A percentile compares a stretch with the other conserved stretches of the same genome.
phyloP scores from a whole-genome alignment of 345 rosid species.

The Camelina sativa region DNA sequence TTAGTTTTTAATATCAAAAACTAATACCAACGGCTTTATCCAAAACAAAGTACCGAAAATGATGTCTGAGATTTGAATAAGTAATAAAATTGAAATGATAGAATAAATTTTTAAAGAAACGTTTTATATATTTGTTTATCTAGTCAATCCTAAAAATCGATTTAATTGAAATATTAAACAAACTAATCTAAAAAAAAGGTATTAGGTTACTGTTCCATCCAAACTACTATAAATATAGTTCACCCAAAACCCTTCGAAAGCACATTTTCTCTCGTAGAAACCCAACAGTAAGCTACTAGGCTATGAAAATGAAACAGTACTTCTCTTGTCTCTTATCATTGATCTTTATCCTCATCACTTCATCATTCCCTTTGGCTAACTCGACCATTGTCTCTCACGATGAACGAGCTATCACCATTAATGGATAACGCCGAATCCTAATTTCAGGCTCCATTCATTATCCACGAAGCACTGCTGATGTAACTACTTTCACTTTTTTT shows the following conservation, averaged over 20 bases:
- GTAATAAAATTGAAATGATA: neutral
- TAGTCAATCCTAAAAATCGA: slow-evolving; percentile 22
- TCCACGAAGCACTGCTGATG: slow-evolving; percentile 66
- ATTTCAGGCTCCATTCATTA: slow-evolving; percentile 75
- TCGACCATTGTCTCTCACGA: slow-evolving; percentile 50
- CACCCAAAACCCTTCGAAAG: neutral
- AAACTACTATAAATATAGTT: slow-evolving; percentile 24
- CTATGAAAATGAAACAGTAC: slow-evolving; percentile 26
- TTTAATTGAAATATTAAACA: slow-evolving; percentile 1
- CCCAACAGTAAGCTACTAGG: neutral
- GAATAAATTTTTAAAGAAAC: neutral
- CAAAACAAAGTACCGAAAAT: neutral
- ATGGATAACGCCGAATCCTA: slow-evolving; percentile 60
- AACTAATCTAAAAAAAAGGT: neutral
- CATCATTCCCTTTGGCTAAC: neutral
- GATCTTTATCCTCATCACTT: neutral
- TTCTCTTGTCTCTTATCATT: neutral
- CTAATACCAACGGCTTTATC: neutral
- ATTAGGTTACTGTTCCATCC: neutral
- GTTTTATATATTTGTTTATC: neutral
- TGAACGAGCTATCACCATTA: slow-evolving; percentile 53
- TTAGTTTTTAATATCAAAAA: neutral
- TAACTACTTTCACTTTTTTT: slow-evolving; percentile 16
- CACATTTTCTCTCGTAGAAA: neutral
- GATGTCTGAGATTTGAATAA: neutral